Evolutionary conservation across 176 grass and related monocot species (phyloP).

Genomic region (Triticum monococcum): DNA sequence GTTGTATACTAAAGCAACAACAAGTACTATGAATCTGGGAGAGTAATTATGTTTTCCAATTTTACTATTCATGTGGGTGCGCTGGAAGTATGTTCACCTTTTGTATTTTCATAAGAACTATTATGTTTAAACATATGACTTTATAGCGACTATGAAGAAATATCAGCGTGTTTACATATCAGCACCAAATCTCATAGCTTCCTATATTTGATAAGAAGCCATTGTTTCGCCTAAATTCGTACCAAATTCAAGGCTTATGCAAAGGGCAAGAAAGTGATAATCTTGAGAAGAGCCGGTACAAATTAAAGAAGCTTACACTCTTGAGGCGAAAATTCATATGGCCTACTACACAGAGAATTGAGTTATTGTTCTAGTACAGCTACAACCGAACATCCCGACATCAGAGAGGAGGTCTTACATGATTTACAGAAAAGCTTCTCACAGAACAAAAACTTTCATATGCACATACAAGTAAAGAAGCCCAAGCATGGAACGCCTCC

Average conservation of each 20-base stretch:
- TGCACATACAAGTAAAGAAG: conserved; percentile 63
- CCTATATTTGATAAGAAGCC: neutral
- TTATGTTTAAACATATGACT: neutral
- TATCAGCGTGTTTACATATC: neutral
- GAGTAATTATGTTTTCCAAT: too few relatives aligned
- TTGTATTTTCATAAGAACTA: neutral
- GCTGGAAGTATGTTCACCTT: too few relatives aligned
- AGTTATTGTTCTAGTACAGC: conserved; percentile 13
- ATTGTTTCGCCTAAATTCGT: neutral
- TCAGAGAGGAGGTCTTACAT: conserved; percentile 40
- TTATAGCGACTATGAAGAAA: neutral
- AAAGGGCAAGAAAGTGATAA: neutral
- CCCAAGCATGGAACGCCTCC: conserved; percentile 46
- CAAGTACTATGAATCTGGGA: too few relatives aligned
- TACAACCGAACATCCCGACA: conserved; percentile 10
- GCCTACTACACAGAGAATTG: neutral
- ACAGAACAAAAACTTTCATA: conserved; percentile 62
- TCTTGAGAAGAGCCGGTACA: neutral
- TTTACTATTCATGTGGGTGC: too few relatives aligned
- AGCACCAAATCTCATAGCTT: neutral
- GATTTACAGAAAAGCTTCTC: conserved; percentile 68
- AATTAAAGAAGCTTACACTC: neutral
- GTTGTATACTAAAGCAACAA: too few relatives aligned
- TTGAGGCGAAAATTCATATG: conserved; percentile 20
- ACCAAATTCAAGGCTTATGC: neutral